Percentiles rank a stretch among this genome's conserved stretches.
phyloP scores from a whole-genome alignment of 228 moss, liverwort and hornwort species.

The Sphagnum fallax region DNA sequence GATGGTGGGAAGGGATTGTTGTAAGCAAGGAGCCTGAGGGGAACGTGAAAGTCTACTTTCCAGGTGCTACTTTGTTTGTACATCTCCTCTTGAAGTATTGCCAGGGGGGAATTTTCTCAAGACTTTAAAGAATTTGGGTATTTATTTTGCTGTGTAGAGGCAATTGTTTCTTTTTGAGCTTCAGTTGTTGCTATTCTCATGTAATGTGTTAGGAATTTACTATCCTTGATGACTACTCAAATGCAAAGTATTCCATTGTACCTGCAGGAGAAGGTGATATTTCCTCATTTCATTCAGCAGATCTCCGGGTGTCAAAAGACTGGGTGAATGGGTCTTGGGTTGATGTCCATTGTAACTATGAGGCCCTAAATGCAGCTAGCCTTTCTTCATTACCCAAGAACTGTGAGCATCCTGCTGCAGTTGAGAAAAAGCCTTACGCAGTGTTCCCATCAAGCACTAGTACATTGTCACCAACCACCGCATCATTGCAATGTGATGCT shows the following conservation, averaged over 20 bases:
- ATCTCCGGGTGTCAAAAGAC: slow-evolving; percentile 52
- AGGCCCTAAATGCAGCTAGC: slow-evolving; percentile 38
- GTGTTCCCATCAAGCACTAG: too few species aligned
- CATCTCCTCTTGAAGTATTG: slow-evolving; percentile 1
- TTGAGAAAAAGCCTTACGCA: slow-evolving; percentile 8
- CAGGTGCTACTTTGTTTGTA: slow-evolving; percentile 8
- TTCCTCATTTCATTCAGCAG: slow-evolving; percentile 32
- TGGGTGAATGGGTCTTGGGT: slow-evolving; percentile 64
- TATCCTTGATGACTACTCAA: too few species aligned
- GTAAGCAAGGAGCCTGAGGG: slow-evolving; percentile 52
- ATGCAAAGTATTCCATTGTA: too few species aligned
- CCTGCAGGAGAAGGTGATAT: slow-evolving; percentile 48
- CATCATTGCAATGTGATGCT: too few species aligned
- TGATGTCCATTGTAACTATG: slow-evolving; percentile 40
- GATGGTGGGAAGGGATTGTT: slow-evolving; percentile 72
- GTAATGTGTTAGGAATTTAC: too few species aligned
- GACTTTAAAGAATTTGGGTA: too few species aligned
- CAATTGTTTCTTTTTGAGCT: too few species aligned
- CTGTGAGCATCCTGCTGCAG: neutral
- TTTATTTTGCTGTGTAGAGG: too few species aligned
- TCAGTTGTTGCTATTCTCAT: too few species aligned
- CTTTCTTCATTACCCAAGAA: slow-evolving; percentile 1
- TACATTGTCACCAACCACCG: too few species aligned
- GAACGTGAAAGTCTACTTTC: slow-evolving; percentile 45
- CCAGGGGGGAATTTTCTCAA: too few species aligned